Base-by-base conservation (phyloP, 2,329 filamentous ascomycete species). In the Rhynchosporium secalis region DNA sequence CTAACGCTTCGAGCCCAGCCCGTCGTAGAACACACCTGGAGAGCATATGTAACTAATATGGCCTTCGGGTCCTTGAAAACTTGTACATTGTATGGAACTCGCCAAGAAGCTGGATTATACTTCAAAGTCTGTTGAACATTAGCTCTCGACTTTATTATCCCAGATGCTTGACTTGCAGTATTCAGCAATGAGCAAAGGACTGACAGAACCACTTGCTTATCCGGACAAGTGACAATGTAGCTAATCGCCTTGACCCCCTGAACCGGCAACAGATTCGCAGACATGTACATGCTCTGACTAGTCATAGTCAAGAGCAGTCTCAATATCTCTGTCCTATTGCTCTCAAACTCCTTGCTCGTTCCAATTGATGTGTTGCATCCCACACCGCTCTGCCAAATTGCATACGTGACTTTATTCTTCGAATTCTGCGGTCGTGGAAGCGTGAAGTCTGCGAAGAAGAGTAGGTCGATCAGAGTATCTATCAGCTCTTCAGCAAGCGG, bases 331-430 rank as follows among this genome's bases (percentile, higher is more conserved):
- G 90, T 92, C 63, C 95, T 86, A 76, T 97, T 97, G 78, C 84
- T 96, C 78, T 99, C 95, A 62, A 91, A 89, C 71, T 98, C 93
- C 75, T 92, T 96, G 58, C 88, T 97, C 3, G 92, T 94, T 9
- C 88, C 88, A 69, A 96, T 87, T 4, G 92, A 86, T 15, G 90
- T 91, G 75, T 96, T 96, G 79, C 94, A 98, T 13, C 95, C 95
- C 36, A 99, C 94, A 54, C 95, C 95, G 73, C 91, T 98, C 78
- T 97, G 92, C 95, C 95, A 99, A 74, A 99, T 98, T 59, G 92
- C 89, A 76, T 95, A 96, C 7, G 89, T 90, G 61, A 97, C 90
- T 75, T 95, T 96, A 66, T 84, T 83, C 72, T 89, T 92, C 59
- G 86, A 85, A 61, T 86, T 82, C 13, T 86, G 82, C 47, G 90